Evolutionary conservation across 345 rosid genomes (phyloP).

Genomic region (Citrus sp.): DNA sequence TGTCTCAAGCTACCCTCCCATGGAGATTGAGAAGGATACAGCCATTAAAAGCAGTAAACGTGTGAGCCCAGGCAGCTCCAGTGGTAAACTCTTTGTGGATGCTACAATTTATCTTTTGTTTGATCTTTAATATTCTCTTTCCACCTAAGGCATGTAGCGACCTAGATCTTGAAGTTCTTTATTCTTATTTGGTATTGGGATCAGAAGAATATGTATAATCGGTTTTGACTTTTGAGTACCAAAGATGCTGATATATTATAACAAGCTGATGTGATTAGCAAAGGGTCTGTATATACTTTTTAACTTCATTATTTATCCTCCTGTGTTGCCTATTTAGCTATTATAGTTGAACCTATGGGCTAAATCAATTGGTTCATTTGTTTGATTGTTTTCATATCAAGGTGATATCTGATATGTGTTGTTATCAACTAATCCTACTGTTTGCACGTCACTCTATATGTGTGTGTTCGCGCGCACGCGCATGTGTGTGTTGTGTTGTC

Average conservation of each 20-base stretch:
- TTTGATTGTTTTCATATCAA: neutral
- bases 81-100: conserved; percentile 33
- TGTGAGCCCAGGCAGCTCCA: conserved; percentile 42
- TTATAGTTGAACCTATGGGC: neutral
- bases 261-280: neutral
- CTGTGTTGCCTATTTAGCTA: neutral
- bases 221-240: neutral
- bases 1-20: conserved; percentile 45
- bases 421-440: neutral
- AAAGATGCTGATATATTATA: neutral
- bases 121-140: neutral
- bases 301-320: neutral
- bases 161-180: neutral
- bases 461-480: accelerated
- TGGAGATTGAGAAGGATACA: conserved; percentile 44
- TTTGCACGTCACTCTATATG: neutral
- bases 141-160: neutral
- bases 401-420: neutral
- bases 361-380: neutral
- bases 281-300: neutral
- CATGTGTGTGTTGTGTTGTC: too few species aligned
- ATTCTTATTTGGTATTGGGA: neutral
- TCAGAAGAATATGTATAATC: neutral
- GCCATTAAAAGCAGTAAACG: conserved; percentile 25
- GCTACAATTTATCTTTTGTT: neutral